These are phyloP conservation scores for Gremmenia infestans DNA, from an alignment of 2,329 filamentous ascomycete genomes.

Conservation along the genomic window DNA sequence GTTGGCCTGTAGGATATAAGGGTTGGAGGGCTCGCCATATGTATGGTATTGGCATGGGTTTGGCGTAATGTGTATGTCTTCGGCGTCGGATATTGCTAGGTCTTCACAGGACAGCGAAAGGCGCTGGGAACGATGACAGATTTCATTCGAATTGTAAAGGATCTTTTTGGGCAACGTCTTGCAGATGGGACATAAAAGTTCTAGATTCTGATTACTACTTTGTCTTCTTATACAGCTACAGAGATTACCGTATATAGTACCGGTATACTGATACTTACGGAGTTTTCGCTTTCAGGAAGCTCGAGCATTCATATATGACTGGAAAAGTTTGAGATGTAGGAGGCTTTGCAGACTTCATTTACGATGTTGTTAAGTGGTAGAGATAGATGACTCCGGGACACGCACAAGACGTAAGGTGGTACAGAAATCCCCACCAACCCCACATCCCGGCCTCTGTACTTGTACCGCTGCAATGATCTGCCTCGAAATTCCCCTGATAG, in stretches of 20 bases:
- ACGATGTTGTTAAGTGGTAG: not conserved
- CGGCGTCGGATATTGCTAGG: conserved; percentile 29
- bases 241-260: not conserved
- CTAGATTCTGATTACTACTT: conserved; percentile 10
- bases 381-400: too few species aligned
- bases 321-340: not conserved
- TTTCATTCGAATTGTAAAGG: not conserved
- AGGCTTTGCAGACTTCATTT: not conserved
- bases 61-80: conserved; percentile 25
- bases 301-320: too few species aligned
- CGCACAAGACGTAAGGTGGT: too few species aligned
- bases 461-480: too few species aligned
- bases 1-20: conserved; percentile 29
- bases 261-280: not conserved
- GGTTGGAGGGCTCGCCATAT: conserved; percentile 20
- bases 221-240: conserved; percentile 5
- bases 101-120: conserved; percentile 25
- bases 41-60: conserved; percentile 26
- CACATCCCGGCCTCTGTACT: too few species aligned
- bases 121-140: conserved; percentile 22
- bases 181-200: conserved; percentile 13
- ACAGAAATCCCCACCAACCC: too few species aligned
- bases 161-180: not conserved
- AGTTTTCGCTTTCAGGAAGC: not conserved
- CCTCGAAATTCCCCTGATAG: too few species aligned